Evolutionary conservation across 2,329 filamentous ascomycete genomes (phyloP).

Genomic region (Penicillium carneum): DNA sequence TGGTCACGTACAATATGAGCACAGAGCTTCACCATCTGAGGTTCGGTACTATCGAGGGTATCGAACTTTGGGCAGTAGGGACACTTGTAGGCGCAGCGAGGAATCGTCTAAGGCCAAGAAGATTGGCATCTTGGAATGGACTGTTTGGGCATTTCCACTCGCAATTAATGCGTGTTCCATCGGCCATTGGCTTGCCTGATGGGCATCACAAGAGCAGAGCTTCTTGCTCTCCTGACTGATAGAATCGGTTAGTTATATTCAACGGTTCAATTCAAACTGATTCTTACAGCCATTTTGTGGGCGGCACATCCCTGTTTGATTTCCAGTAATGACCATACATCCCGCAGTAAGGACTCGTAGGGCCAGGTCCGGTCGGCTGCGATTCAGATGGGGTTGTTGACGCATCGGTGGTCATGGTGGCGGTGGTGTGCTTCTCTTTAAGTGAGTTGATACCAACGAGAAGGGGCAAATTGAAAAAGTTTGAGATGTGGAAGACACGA

Average conservation of each 20-base stretch:
- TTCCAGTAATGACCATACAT: conserved; percentile 4
- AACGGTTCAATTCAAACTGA: background rate
- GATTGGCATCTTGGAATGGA: background rate
- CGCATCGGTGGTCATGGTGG: background rate
- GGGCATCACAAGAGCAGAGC: background rate
- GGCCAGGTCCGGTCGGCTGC: background rate
- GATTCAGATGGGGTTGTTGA: background rate
- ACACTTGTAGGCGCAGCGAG: conserved; percentile 1
- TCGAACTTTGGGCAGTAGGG: conserved; percentile 5
- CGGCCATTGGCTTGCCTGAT: conserved; percentile 3
- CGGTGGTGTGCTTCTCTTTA: background rate
- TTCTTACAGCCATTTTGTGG: conserved; percentile 3
- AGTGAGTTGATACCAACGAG: background rate
- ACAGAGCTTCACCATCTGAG: background rate
- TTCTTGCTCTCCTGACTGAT: background rate
- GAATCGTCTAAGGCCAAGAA: background rate
- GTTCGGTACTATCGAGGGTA: too few relatives aligned
- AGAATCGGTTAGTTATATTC: background rate
- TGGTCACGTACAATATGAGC: background rate
- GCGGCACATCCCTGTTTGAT: background rate
- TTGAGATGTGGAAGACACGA: background rate
- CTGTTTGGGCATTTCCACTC: background rate
- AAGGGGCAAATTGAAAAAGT: background rate
- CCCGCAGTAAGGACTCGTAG: background rate
- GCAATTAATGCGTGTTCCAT: conserved; percentile 1